Evolutionary conservation across 192 early-diverging fungal genomes (phyloP), one percentile per base, ranked within the genome.

Genomic region (Coemansia sp.): DNA sequence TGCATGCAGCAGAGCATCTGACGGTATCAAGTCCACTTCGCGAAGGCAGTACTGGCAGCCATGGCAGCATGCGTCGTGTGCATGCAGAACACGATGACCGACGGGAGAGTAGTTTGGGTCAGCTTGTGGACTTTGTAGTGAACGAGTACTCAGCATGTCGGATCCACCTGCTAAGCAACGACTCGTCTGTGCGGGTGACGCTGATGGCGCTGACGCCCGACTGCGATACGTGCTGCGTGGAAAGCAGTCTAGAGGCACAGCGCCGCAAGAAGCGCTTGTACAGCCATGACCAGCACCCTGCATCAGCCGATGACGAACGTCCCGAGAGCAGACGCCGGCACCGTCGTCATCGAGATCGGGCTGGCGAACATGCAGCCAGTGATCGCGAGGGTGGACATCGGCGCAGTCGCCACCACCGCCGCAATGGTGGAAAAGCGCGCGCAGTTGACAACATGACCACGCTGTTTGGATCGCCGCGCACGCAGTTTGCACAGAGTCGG

Each of bases 171-270:
- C 25, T 57, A 17, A 75, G 74, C 64, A 82, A 59, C 14, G 70
- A 72, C 49, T 23, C 74, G 0, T 66, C 64, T 17, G 79, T 76
- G 43, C 74, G 74, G 21, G 79, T 82, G 3, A 64, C 64, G 12
- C 53, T 82, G 37, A 75, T 82, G 79, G 79, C 79, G 4, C 31
- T 82, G 26, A 61, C 79, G 17, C 79, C 79, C 1, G 74, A 72
- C 31, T 82, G 79, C 53, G 74, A 76, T 27, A 45, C 57, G 11
- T 82, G 79, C n/a, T 62, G 62, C 21, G 35, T 25, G 3, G 57
- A 76, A 45, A 59, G 26, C 38, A 65, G 19, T 21, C n/a, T 64
- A 12, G 74, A 71, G 37, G 53, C 67, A 17, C 69, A 60, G 39
- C 50, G 41, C 37, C 70, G 74, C 61, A 71, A 64, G 47, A 58